Conservation (phyloP, 2,329 filamentous ascomycete genomes). For the Trichophyton mentagrophytes region DNA sequence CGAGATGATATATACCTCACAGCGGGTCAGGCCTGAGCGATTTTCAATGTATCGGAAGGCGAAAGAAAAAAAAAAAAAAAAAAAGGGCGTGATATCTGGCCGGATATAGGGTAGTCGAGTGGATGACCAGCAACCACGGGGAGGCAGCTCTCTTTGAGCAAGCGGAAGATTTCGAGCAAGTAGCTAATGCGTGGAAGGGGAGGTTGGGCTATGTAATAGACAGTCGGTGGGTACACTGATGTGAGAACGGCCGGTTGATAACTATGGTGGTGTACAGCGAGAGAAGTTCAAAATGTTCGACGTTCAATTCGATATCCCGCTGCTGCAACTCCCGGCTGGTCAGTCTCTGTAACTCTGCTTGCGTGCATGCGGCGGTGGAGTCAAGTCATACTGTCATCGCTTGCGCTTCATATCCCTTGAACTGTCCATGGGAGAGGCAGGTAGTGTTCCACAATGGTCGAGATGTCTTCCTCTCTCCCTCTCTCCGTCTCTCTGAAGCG, state of each 20-base stretch:
- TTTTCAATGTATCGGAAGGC: background rate
- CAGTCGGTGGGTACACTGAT: no score
- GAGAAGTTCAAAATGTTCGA: no score
- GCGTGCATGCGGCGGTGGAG: background rate
- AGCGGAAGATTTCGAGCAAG: background rate
- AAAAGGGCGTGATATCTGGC: background rate
- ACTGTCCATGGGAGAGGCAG: background rate
- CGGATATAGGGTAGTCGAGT: constrained; percentile 1
- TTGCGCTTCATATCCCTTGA: background rate
- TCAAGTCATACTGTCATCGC: background rate
- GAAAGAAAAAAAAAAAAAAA: background rate
- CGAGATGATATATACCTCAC: background rate
- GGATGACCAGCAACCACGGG: background rate
- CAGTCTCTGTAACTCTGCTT: no score
- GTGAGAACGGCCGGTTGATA: no score
- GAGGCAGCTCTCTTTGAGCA: background rate
- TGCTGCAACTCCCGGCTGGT: background rate
- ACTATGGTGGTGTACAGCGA: no score
- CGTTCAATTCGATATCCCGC: background rate
- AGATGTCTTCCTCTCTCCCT: background rate
- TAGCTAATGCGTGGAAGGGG: background rate
- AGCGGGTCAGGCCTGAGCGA: background rate
- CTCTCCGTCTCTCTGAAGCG: no score
- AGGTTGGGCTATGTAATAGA: no score
- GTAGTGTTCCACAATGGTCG: background rate